Conservation (phyloP, 495 filamentous ascomycete genomes). For the Talaromyces borbonicus region DNA sequence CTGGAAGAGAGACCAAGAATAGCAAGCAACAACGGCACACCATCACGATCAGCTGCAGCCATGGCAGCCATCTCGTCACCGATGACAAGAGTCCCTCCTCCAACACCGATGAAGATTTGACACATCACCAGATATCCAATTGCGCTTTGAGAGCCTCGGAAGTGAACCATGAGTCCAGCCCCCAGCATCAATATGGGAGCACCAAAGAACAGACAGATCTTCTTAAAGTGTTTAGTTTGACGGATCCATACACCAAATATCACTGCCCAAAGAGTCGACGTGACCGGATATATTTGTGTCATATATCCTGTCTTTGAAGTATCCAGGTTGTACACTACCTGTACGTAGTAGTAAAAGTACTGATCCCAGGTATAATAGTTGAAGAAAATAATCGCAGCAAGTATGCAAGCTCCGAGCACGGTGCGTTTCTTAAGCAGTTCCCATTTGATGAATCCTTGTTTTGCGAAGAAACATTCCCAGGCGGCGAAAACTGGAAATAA, state of each 20-base stretch:
- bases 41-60: conserved; percentile 49
- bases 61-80: conserved; percentile 59
- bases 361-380: conserved; percentile 38
- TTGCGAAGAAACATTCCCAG: conserved; percentile 47
- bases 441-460: conserved; percentile 47
- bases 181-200: conserved; percentile 50
- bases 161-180: conserved; percentile 53
- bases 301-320: conserved; percentile 48
- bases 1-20: conserved; percentile 47
- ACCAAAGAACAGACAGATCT: conserved; percentile 42
- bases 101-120: conserved; percentile 64
- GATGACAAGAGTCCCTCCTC: conserved; percentile 52
- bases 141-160: conserved; percentile 45
- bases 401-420: conserved; percentile 49
- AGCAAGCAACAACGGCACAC: conserved; percentile 51
- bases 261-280: conserved; percentile 36
- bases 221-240: conserved; percentile 43
- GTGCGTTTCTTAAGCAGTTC: conserved; percentile 51
- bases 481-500: conserved; percentile 42
- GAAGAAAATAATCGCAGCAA: conserved; percentile 43
- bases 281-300: conserved; percentile 40
- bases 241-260: conserved; percentile 45
- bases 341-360: conserved; percentile 57
- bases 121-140: conserved; percentile 64
- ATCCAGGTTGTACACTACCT: conserved; percentile 53